Percentiles rank a stretch among this genome's conserved stretches.
Evolutionary conservation across 805 yeast species (phyloP).

Genomic region (Jamesozyma gamospora): DNA sequence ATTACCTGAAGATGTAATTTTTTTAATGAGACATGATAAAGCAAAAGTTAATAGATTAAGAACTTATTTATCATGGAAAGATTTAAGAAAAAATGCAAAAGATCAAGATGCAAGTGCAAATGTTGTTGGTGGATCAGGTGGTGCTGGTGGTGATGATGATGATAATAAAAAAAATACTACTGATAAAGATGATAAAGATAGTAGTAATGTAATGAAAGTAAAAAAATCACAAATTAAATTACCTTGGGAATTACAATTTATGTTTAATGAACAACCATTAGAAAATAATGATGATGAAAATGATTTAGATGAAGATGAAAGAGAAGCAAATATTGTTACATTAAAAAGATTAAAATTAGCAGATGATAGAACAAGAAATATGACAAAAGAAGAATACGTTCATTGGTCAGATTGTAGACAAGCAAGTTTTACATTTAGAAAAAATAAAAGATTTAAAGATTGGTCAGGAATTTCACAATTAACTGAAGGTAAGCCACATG

Average conservation of each 20-base stretch:
- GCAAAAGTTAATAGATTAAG: slow-evolving; percentile 88
- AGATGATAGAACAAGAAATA: slow-evolving; percentile 82
- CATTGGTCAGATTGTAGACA: slow-evolving; percentile 99
- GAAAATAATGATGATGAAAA: slow-evolving; percentile 58
- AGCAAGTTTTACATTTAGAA: slow-evolving; percentile 91
- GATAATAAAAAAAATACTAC: slow-evolving; percentile 28
- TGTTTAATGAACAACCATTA: slow-evolving; percentile 85
- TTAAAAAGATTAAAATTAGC: slow-evolving; percentile 81
- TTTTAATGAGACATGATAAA: slow-evolving; percentile 80
- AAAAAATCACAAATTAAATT: slow-evolving; percentile 72
- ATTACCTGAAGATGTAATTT: slow-evolving; percentile 87
- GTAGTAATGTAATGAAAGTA: slow-evolving; percentile 39
- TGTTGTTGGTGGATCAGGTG: slow-evolving; percentile 36
- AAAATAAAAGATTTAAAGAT: slow-evolving; percentile 87
- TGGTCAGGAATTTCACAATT: slow-evolving; percentile 86
- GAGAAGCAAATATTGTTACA: slow-evolving; percentile 83
- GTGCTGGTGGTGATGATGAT: slow-evolving; percentile 14
- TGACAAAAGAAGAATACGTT: slow-evolving; percentile 96
- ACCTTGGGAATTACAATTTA: slow-evolving; percentile 92
- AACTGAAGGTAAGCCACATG: slow-evolving; percentile 86
- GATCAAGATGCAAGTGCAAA: slow-evolving; percentile 56
- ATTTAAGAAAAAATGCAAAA: slow-evolving; percentile 74
- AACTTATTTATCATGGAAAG: slow-evolving; percentile 94
- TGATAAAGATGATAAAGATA: slow-evolving; percentile 34
- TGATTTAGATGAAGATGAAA: slow-evolving; percentile 76